phyloP scores from a whole-genome alignment of 441 rosid species.

The Gossypium gossypioides region DNA sequence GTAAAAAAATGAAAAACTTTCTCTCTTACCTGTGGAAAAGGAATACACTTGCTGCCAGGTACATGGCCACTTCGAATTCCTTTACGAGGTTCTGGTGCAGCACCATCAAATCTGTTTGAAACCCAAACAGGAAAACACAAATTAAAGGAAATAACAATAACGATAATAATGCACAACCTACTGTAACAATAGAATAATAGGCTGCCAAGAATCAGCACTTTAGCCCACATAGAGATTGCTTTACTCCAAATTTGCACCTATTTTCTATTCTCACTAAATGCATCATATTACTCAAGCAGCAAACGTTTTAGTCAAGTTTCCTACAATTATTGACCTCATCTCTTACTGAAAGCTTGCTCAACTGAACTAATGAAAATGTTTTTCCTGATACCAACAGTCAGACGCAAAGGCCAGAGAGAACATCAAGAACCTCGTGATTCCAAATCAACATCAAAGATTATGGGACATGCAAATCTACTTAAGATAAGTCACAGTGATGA shows the following conservation, averaged over 20 bases:
- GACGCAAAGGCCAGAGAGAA: background rate
- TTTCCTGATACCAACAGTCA: background rate
- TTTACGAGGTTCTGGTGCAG: conserved; percentile 79
- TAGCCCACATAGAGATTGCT: background rate
- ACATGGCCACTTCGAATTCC: conserved; percentile 86
- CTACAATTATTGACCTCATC: background rate
- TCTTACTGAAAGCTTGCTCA: background rate
- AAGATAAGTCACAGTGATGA: background rate
- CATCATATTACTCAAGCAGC: background rate
- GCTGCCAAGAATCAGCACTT: background rate
- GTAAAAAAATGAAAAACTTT: background rate
- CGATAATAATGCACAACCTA: background rate
- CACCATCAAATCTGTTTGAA: conserved; percentile 64
- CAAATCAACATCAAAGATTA: background rate
- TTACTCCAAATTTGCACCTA: background rate
- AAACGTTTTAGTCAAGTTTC: background rate
- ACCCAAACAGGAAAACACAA: background rate
- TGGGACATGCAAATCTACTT: background rate
- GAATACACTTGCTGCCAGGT: conserved; percentile 85
- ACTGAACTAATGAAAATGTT: background rate
- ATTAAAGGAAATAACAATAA: background rate
- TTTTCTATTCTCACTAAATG: background rate
- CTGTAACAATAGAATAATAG: background rate
- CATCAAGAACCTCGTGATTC: background rate
- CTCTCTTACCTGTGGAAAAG: conserved; percentile 52